Percentiles rank a stretch among this genome's conserved stretches.
These are phyloP conservation scores for Chytridiales sp. DNA, from an alignment of 371 early-diverging fungal genomes.

Conservation along the genomic window DNA sequence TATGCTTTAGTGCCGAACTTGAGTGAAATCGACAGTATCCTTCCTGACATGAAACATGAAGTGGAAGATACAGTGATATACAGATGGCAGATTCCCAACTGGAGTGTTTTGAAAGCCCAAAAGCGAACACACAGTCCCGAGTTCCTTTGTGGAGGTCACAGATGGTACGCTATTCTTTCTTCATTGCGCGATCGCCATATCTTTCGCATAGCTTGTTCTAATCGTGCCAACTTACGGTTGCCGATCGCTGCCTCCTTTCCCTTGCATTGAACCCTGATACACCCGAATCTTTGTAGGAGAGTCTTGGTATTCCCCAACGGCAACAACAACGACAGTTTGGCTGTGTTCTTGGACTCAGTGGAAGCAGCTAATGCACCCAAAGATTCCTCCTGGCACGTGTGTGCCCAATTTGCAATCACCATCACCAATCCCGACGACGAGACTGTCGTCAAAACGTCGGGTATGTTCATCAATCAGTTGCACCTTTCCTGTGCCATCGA, in stretches of 20 bases:
- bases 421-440: slow-evolving; percentile 76
- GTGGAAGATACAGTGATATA: slow-evolving; percentile 30
- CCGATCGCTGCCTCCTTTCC: not conserved
- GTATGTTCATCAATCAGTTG: slow-evolving; percentile 44
- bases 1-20: too few relatives aligned
- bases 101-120: slow-evolving; percentile 26
- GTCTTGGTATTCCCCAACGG: slow-evolving; percentile 88
- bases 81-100: slow-evolving; percentile 44
- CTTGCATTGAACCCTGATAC: not conserved
- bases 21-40: not conserved
- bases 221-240: too few relatives aligned
- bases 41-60: not conserved
- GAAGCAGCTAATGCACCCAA: slow-evolving; percentile 48
- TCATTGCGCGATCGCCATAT: too few relatives aligned
- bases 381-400: slow-evolving; percentile 71
- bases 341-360: slow-evolving; percentile 80
- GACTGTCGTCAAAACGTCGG: slow-evolving; percentile 52
- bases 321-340: slow-evolving; percentile 71
- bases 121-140: slow-evolving; percentile 27
- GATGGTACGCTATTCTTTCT: slow-evolving; percentile 32
- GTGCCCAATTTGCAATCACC: slow-evolving; percentile 81
- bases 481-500: not conserved
- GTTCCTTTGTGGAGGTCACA: slow-evolving; percentile 30
- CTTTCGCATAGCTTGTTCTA: not conserved
- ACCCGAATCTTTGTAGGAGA: slow-evolving; percentile 50